Evolutionary conservation across 2,329 filamentous ascomycete species (phyloP).

Genomic region (Exophiala oligosperma): DNA sequence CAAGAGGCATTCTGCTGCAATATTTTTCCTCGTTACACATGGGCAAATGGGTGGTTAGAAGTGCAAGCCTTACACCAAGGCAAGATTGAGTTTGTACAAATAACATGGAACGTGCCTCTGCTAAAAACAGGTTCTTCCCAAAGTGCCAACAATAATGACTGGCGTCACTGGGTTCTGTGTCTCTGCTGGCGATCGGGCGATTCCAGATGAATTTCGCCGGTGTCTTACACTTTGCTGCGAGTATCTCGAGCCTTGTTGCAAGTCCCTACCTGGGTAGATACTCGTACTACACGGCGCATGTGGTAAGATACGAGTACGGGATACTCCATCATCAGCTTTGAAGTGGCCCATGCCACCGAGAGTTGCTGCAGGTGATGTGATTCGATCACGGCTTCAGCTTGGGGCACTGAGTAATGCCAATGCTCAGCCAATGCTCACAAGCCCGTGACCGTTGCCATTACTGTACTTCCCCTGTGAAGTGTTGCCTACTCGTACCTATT

Average conservation of each 20-base stretch:
- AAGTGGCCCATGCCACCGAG: background rate
- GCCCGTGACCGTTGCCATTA: too few species aligned
- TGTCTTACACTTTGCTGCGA: background rate
- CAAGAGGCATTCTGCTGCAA: too few species aligned
- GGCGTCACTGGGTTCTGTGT: background rate
- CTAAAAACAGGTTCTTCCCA: background rate
- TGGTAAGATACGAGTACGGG: background rate
- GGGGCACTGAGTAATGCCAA: background rate
- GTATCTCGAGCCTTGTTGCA: too few species aligned
- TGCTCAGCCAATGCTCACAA: too few species aligned
- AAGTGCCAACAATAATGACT: background rate
- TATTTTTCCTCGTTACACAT: too few species aligned
- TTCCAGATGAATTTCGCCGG: background rate
- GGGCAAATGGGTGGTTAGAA: background rate
- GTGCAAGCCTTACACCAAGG: background rate
- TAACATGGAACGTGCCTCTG: background rate
- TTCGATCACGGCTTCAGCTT: background rate
- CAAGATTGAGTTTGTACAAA: background rate
- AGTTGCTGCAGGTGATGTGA: background rate
- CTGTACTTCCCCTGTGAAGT: too few species aligned
- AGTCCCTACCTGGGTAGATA: too few species aligned
- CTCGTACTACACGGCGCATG: too few species aligned
- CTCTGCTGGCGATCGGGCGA: background rate
- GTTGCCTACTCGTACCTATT: background rate
- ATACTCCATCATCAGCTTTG: background rate